A percentile compares a stretch with the other conserved stretches of the same genome.
Evolutionary conservation across 2,329 filamentous ascomycete genomes (phyloP).

Genomic region (Beauveria sp.): DNA sequence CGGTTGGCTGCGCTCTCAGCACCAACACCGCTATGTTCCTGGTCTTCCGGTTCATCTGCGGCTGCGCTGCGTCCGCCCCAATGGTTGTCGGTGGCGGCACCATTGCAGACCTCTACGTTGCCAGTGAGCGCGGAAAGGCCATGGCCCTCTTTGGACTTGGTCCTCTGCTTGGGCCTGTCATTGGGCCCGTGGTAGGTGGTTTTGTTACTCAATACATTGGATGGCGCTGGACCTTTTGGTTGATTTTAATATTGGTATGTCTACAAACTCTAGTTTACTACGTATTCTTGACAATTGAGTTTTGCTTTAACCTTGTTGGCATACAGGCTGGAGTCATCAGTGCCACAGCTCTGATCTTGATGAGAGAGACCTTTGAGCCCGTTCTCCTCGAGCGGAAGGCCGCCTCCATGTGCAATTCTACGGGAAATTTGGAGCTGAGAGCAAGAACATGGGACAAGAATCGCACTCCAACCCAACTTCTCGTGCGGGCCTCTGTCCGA

Average conservation of each 20-base stretch:
- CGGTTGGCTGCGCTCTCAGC: constrained; percentile 30
- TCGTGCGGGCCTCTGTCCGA: constrained; percentile 27
- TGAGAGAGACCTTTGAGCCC: no score
- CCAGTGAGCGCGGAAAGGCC: constrained; percentile 51
- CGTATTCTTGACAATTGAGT: no score
- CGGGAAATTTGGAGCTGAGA: background rate
- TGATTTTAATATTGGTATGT: constrained; percentile 35
- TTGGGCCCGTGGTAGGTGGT: constrained; percentile 30
- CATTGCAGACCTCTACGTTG: constrained; percentile 51
- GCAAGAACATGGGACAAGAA: background rate
- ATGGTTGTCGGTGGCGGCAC: constrained; percentile 60
- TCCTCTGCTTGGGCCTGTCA: constrained; percentile 48
- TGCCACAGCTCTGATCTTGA: no score
- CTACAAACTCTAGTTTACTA: background rate
- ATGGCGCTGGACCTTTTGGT: constrained; percentile 44
- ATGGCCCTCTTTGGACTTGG: constrained; percentile 56
- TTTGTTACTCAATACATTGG: constrained; percentile 38
- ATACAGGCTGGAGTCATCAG: background rate
- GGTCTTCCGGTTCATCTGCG: constrained; percentile 52
- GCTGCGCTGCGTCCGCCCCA: constrained; percentile 51
- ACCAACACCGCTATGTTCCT: constrained; percentile 55
- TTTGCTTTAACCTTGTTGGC: no score
- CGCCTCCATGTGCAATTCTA: background rate
- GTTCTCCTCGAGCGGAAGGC: no score
- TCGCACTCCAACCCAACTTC: no score